Conservation (phyloP, 2,329 filamentous ascomycete genomes). For the Aspergillus pseudoterreus region DNA sequence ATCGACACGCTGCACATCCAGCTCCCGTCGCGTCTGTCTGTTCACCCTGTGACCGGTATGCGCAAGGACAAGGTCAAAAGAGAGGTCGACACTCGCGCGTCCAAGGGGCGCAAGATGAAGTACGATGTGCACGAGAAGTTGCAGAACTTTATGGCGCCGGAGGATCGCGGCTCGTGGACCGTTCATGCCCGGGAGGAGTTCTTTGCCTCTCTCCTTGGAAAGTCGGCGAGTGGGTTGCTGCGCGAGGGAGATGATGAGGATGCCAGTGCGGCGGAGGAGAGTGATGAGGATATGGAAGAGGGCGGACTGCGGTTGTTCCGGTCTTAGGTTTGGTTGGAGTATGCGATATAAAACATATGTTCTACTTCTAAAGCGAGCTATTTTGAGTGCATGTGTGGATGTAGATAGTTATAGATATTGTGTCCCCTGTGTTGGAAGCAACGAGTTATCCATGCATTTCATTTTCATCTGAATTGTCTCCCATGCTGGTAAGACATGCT, state of each 20-base stretch:
- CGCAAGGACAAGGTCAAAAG: slow-evolving; percentile 66
- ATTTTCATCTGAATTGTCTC: no score
- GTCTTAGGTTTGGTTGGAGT: slow-evolving; percentile 12
- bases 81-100: slow-evolving; percentile 86
- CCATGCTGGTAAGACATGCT: no score
- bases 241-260: slow-evolving; percentile 57
- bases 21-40: slow-evolving; percentile 29
- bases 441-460: no score
- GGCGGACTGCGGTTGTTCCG: slow-evolving; percentile 32
- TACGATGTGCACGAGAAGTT: slow-evolving; percentile 96
- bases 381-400: no score
- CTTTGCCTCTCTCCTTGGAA: slow-evolving; percentile 70
- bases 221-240: slow-evolving; percentile 59
- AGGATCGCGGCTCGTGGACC: slow-evolving; percentile 78
- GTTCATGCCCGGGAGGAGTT: slow-evolving; percentile 71
- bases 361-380: no score
- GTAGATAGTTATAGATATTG: no score
- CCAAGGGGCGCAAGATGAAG: slow-evolving; percentile 88
- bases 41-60: slow-evolving; percentile 42
- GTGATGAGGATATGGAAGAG: slow-evolving; percentile 29
- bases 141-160: slow-evolving; percentile 95
- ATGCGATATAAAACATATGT: not conserved
- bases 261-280: slow-evolving; percentile 23
- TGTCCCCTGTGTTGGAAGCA: no score
- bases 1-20: slow-evolving; percentile 34